These are phyloP conservation scores for Flammula alnicola DNA, from an alignment of 1,284 basidiomycete genomes.

Conservation along the genomic window DNA sequence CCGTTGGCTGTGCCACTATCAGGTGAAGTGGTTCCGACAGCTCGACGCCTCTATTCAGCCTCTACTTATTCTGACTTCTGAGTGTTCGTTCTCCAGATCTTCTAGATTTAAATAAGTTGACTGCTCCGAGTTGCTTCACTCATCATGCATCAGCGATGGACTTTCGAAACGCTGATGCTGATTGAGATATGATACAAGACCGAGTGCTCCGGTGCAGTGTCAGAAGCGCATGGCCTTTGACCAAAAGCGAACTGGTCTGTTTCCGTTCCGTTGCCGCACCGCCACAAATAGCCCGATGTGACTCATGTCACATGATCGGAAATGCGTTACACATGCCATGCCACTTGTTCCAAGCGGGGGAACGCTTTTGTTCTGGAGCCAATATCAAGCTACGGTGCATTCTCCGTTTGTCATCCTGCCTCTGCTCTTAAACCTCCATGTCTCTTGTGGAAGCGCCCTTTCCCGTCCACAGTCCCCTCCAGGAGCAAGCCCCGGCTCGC, in stretches of 20 bases:
- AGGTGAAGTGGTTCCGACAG: not conserved
- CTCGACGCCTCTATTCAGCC: not conserved
- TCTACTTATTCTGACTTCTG: not conserved
- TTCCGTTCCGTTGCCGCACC: slow-evolving; percentile 17
- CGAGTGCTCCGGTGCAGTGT: slow-evolving; percentile 3
- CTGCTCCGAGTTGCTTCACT: not conserved
- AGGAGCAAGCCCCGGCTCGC: slow-evolving; percentile 25
- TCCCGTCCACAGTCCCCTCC: slow-evolving; percentile 15
- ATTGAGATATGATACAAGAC: slow-evolving; percentile 5
- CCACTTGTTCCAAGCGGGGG: slow-evolving; percentile 22
- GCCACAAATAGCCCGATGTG: slow-evolving; percentile 10
- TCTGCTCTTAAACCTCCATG: slow-evolving; percentile 21
- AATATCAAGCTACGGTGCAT: slow-evolving; percentile 1
- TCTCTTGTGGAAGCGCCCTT: slow-evolving; percentile 15
- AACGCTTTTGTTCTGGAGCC: slow-evolving; percentile 27
- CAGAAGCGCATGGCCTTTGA: not conserved
- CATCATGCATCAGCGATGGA: slow-evolving; percentile 1
- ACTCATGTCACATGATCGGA: slow-evolving; percentile 14
- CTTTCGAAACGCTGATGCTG: slow-evolving; percentile 6
- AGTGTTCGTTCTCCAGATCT: not conserved
- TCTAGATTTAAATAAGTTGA: not conserved
- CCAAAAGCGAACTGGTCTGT: not conserved
- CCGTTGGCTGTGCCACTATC: not conserved
- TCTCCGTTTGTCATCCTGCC: slow-evolving; percentile 26
- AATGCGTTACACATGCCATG: not conserved